phyloP scores from a whole-genome alignment of 108 stramenopile genomes.

The Parmales sp. region DNA sequence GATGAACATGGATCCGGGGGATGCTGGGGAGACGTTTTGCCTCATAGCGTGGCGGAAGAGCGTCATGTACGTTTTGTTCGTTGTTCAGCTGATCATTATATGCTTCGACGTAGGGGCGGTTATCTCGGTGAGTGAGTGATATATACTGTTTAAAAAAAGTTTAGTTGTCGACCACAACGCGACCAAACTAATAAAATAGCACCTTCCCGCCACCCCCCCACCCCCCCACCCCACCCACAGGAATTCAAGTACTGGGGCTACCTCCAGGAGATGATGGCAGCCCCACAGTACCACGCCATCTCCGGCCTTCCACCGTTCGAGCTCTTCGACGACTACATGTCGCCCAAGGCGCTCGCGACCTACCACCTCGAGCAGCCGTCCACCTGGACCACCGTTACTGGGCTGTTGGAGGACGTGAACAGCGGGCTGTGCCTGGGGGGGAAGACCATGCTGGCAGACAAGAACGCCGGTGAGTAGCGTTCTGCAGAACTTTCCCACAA shows the following conservation, averaged over 20 bases:
- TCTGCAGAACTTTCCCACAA: too few species aligned
- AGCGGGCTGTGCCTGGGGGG: neutral
- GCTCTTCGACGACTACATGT: neutral
- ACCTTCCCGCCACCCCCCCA: too few species aligned
- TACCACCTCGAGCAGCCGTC: neutral
- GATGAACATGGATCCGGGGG: neutral
- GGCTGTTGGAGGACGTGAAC: neutral
- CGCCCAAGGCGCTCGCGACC: neutral
- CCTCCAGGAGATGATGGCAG: slow-evolving; percentile 2
- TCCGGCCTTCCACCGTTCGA: neutral
- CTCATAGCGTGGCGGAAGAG: slow-evolving; percentile 1
- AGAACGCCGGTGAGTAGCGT: neutral
- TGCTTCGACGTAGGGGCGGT: neutral
- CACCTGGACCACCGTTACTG: neutral
- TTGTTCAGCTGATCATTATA: neutral
- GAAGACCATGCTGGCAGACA: neutral
- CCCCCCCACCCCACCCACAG: too few species aligned
- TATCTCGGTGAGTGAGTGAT: too few species aligned
- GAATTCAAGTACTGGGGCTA: slow-evolving; percentile 2
- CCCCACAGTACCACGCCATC: slow-evolving; percentile 5
- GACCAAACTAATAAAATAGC: too few species aligned
- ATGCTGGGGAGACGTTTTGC: neutral
- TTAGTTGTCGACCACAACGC: too few species aligned
- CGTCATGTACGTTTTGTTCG: neutral
- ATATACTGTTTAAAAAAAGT: too few species aligned